Conservation (phyloP, 306 rosid species). For the Styphnolobium japonicum region DNA sequence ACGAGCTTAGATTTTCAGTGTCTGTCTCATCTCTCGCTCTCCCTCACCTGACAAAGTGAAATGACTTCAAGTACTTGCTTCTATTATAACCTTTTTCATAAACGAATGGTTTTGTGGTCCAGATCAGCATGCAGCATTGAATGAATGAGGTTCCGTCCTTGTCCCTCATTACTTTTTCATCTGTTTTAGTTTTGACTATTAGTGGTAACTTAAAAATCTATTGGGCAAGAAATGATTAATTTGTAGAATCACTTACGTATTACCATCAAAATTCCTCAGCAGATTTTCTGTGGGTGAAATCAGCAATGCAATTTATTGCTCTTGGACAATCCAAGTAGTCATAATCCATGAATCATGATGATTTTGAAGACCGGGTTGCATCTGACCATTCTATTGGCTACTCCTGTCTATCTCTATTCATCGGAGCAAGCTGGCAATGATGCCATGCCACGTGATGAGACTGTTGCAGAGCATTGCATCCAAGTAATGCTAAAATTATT, state of each 20-base stretch:
- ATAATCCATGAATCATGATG: conserved; percentile 21
- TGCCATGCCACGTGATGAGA: conserved; percentile 39
- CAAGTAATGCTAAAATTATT: conserved; percentile 8
- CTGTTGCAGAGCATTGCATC: conserved; percentile 3
- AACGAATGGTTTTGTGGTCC: conserved; percentile 32
- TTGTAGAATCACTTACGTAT: neutral
- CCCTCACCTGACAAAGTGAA: neutral
- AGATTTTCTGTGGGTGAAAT: neutral
- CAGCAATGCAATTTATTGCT: neutral
- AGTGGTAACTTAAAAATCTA: conserved; percentile 13
- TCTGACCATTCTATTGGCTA: conserved; percentile 20
- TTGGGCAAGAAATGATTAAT: conserved; percentile 15
- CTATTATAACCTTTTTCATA: neutral
- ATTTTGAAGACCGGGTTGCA: conserved; percentile 16
- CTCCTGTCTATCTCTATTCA: neutral
- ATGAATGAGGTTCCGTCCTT: conserved; percentile 1
- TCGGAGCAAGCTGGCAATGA: conserved; percentile 38
- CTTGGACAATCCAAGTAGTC: conserved; percentile 7
- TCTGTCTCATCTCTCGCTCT: neutral
- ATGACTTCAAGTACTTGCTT: neutral
- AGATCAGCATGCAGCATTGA: neutral
- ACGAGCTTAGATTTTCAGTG: neutral
- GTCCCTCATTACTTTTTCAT: neutral
- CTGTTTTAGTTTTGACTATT: conserved; percentile 5
- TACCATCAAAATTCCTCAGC: neutral